Percentiles rank a stretch among this genome's conserved stretches.
Evolutionary conservation across 2,329 filamentous ascomycete genomes (phyloP).

Genomic region (Fusarium lyarnte): DNA sequence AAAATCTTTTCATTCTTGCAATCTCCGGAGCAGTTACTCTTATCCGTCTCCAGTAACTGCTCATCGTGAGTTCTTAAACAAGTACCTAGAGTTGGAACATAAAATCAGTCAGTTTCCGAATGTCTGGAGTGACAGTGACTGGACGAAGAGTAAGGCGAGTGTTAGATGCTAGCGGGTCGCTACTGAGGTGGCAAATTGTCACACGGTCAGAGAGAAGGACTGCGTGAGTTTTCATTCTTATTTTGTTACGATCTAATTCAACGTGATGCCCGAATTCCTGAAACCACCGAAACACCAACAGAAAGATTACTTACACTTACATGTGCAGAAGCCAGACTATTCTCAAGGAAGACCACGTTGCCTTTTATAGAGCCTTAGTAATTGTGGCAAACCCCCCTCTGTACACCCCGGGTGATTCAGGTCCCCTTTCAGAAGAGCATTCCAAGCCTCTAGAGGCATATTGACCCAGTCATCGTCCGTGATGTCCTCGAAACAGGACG

Average conservation of each 20-base stretch:
- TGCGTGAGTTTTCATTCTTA: background rate
- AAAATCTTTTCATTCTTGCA: background rate
- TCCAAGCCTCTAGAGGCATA: background rate
- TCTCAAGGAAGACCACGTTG: fast-evolving
- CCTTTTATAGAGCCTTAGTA: too few relatives aligned
- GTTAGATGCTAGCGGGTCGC: background rate
- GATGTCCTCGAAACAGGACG: background rate
- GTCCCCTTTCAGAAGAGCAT: background rate
- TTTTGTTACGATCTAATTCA: background rate
- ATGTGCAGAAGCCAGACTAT: too few relatives aligned
- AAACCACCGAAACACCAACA: background rate
- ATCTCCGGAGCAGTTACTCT: background rate
- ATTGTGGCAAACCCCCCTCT: too few relatives aligned
- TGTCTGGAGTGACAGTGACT: background rate
- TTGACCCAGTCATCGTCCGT: background rate
- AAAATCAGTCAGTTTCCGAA: background rate
- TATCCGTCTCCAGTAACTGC: background rate
- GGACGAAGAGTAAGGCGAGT: background rate
- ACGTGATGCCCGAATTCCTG: too few relatives aligned
- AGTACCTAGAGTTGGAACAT: background rate
- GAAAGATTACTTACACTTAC: background rate
- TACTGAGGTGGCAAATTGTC: background rate
- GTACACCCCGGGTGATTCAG: too few relatives aligned
- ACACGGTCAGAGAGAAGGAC: background rate
- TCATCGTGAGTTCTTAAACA: background rate